Conservation (phyloP, 2,329 filamentous ascomycete species). For the Diaporthe capsici region DNA sequence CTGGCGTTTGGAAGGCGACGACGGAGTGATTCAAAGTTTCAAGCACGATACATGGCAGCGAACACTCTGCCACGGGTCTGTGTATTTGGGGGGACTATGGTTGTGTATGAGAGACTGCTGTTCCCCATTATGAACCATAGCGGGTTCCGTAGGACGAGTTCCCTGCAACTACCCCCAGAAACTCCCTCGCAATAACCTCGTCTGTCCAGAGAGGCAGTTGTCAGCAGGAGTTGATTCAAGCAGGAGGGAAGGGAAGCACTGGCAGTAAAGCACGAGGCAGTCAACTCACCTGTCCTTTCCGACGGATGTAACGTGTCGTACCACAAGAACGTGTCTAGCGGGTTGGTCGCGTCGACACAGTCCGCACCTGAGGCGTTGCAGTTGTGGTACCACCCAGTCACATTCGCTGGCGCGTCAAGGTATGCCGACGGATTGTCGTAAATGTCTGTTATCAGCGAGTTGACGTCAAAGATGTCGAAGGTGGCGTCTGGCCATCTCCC, state of each 20-base stretch:
- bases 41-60: not conserved
- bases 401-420: slow-evolving; percentile 74
- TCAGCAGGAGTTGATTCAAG: not conserved
- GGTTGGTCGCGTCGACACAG: slow-evolving; percentile 57
- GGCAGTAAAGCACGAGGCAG: not conserved
- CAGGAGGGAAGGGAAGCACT: not conserved
- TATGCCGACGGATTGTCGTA: slow-evolving; percentile 72
- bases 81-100: not conserved
- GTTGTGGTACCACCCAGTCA: slow-evolving; percentile 69
- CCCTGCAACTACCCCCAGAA: slow-evolving; percentile 45
- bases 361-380: slow-evolving; percentile 57
- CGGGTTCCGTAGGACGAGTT: slow-evolving; percentile 45
- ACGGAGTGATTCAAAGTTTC: not conserved
- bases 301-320: slow-evolving; percentile 81
- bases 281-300: slow-evolving; percentile 70
- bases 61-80: too few species aligned
- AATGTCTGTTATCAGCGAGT: slow-evolving; percentile 76
- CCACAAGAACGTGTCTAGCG: slow-evolving; percentile 77
- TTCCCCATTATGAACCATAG: not conserved
- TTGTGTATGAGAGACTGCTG: not conserved
- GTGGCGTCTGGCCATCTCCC: slow-evolving; percentile 69
- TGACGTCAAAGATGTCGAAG: slow-evolving; percentile 77
- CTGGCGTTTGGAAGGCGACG: not conserved
- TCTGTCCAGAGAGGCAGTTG: slow-evolving; percentile 39
- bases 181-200: slow-evolving; percentile 48